A percentile compares a stretch with the other conserved stretches of the same genome.
Conservation (phyloP, 2,329 filamentous ascomycete species). For the Hirsutella thompsonii region DNA sequence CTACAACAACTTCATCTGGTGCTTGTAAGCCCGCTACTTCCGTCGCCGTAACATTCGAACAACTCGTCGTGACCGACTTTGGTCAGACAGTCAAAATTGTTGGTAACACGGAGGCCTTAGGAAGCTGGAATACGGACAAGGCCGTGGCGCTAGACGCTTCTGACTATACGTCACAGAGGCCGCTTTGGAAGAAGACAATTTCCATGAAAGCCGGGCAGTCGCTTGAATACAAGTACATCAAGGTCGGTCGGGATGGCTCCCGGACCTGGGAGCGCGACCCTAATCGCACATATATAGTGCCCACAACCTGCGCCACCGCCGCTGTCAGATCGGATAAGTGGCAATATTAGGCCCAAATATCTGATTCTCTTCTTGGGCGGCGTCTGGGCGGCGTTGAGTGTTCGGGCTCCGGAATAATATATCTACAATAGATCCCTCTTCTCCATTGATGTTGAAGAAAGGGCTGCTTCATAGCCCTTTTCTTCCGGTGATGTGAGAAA, state of each 20-base stretch:
- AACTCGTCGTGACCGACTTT: slow-evolving; percentile 38
- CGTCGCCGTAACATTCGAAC: slow-evolving; percentile 51
- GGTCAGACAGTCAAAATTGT: slow-evolving; percentile 55
- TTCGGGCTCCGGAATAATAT: too few species aligned
- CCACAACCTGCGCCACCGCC: slow-evolving; percentile 15
- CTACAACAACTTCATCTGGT: slow-evolving; percentile 13
- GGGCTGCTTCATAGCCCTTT: too few species aligned
- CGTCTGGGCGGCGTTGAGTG: too few species aligned
- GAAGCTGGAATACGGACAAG: slow-evolving; percentile 43
- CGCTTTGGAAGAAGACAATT: slow-evolving; percentile 47
- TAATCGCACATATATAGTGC: slow-evolving; percentile 26
- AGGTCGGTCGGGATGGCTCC: slow-evolving; percentile 37
- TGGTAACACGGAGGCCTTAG: slow-evolving; percentile 46
- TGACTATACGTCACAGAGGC: slow-evolving; percentile 44
- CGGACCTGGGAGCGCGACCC: slow-evolving; percentile 54
- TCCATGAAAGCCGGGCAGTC: slow-evolving; percentile 35
- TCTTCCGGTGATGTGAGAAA: too few species aligned
- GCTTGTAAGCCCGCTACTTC: slow-evolving; percentile 25
- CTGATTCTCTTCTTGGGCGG: neutral
- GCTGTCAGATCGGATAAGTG: slow-evolving; percentile 16
- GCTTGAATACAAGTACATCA: slow-evolving; percentile 61
- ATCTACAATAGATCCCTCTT: too few species aligned
- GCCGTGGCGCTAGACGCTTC: slow-evolving; percentile 45
- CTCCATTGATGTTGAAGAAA: too few species aligned
- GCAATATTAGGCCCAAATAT: slow-evolving; percentile 9